These are phyloP conservation scores for Trypanosoma platydactyli DNA, from an alignment of 208 protist species.

Conservation along the genomic window DNA sequence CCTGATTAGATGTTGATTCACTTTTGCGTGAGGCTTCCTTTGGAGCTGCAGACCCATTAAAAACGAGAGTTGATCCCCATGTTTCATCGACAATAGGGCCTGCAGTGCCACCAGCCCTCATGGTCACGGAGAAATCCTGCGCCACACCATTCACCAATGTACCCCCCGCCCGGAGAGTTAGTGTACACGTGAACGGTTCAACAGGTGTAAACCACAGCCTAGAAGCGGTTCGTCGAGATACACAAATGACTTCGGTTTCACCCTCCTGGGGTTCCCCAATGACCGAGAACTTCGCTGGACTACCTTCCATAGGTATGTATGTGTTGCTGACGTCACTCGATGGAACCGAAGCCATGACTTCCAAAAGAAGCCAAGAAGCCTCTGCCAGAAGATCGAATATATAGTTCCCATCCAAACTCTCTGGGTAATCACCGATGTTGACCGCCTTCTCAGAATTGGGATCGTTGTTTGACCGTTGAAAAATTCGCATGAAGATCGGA, in stretches of 20 bases:
- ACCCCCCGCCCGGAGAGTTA: slow-evolving; percentile 44
- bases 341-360: slow-evolving; percentile 45
- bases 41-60: slow-evolving; percentile 14
- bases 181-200: slow-evolving; percentile 48
- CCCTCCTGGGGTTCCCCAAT: slow-evolving; percentile 57
- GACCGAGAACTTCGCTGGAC: slow-evolving; percentile 58
- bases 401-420: slow-evolving; percentile 59
- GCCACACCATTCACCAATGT: slow-evolving; percentile 56
- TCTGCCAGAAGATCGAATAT: slow-evolving; percentile 38
- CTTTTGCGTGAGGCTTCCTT: background rate
- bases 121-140: slow-evolving; percentile 50
- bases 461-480: slow-evolving; percentile 39
- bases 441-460: slow-evolving; percentile 27
- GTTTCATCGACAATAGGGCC: slow-evolving; percentile 2
- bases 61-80: slow-evolving; percentile 20
- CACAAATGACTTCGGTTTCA: slow-evolving; percentile 44
- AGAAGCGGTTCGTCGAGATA: slow-evolving; percentile 44
- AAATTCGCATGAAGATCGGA: slow-evolving; percentile 40
- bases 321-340: slow-evolving; percentile 10
- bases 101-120: slow-evolving; percentile 56
- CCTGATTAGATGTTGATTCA: background rate
- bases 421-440: slow-evolving; percentile 48
- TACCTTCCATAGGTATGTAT: slow-evolving; percentile 57
- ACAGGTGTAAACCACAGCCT: slow-evolving; percentile 51
- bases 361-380: slow-evolving; percentile 18